Base-by-base conservation (phyloP, 2,329 filamentous ascomycete species). In the Aspergillus sp. region DNA sequence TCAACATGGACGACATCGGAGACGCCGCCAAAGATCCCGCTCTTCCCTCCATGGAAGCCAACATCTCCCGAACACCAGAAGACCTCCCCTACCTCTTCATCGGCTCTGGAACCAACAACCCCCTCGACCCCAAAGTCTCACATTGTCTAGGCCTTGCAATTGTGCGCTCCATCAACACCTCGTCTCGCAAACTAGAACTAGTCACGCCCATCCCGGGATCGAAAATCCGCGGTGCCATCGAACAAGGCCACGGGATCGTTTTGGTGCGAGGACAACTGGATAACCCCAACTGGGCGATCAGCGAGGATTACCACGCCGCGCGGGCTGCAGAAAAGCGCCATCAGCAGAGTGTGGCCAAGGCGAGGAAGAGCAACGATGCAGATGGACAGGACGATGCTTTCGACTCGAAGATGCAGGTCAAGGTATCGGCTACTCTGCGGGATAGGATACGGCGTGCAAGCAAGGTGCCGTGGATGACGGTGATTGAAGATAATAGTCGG, bases 71-170 rank as follows among this genome's bases (percentile, higher is more conserved):
- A 34, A 75, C 75, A 1, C 47, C 58, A 11, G 67, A 71, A 49
- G 57, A 61, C 5, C 65, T 82, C 11, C 79, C 79, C 0, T 80
- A 78, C 53, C 66, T 81, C 37, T 62, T 69, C 30, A 48, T 65
- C 27, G 61, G 65, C n/a, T 50, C 61, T 8, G 67, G 69, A 4
- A 72, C 69, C 38, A 63, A 59, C 51, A 64, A 53, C 4, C 67
- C 65, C 5, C 62, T 77, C 1, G 64, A 78, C 47, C 78, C 79
- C 1, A 61, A 59, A 26, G 60, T 62, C 8, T 76, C 73, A 1
- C 65, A 64, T 27, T 69, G 73, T 40, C 55, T 81, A 7, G 78
- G 76, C n/a, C 67, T 79, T 26, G 72, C 70, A 9, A 52, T 74
- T 27, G 61, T 75, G 29, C 70, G 67, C 6, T 65, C 62, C 27